Base-by-base conservation (phyloP, 192 early-diverging fungal species). In the Allomyces macrogynus region DNA sequence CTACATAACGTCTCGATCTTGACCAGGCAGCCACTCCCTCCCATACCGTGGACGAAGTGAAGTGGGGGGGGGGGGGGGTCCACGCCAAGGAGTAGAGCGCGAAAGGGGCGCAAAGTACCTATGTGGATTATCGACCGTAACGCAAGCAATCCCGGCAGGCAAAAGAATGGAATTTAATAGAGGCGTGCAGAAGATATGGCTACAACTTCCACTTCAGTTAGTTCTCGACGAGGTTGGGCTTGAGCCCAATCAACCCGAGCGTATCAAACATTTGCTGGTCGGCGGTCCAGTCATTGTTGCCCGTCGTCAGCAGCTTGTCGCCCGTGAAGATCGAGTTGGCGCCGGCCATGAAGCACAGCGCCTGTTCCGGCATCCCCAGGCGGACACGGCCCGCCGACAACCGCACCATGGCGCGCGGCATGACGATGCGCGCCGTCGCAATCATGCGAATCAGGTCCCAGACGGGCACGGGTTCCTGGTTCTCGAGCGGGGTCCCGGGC, bases 391-490 rank as follows among this genome's bases (percentile, higher is more conserved):
- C 87, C 24, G 87, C 87, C 20, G 84, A 86, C 23, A 89, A 76
- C 69, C 87, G 75, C 18, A 87, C 79, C 86, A 88, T 90, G 20
- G 85, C 78, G 64, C 75, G 74, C 60, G 88, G 88, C 84, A 90
- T 86, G 26, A 87, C 71, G 68, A 90, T 90, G 67, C 88, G 80
- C 16, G 86, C 86, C 0, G 88, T 90, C 9, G 86, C 80, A 67
- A 90, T 88, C 86, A 88, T 90, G 64, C 88, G 84, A 44, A 90
- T 67, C 84, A 90, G 85, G 70, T 89, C 87, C 77, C 81, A 86
- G 26, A 87, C 77, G 23, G 83, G 78, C n/a, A 89, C 87, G 14
- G 86, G 86, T 75, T 86, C 78, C 64, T 87, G 77, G 66, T 86
- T 80, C 66, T 79, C 84, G 60, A 90, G 66, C 14, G 88, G 88